phyloP scores from a whole-genome alignment of 1,284 basidiomycete genomes.

The Kwoniella shivajii region DNA sequence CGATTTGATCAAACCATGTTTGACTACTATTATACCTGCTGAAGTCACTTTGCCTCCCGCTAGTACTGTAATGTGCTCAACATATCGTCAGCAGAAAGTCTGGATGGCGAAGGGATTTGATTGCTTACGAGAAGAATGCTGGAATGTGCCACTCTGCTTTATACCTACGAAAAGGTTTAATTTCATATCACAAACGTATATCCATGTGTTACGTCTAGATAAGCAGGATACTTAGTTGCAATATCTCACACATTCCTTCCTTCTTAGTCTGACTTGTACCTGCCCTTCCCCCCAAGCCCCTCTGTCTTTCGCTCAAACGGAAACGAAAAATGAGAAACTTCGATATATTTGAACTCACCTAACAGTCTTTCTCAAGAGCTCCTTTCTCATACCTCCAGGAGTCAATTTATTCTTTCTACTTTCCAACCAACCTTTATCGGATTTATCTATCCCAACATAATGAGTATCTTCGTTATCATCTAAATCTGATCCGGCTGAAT shows the following conservation, averaged over 20 bases:
- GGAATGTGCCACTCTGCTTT: slow-evolving; percentile 68
- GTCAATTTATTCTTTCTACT: slow-evolving; percentile 60
- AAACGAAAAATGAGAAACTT: background rate
- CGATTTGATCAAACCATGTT: slow-evolving; percentile 65
- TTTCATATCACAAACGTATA: slow-evolving; percentile 62
- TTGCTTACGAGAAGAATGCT: slow-evolving; percentile 64
- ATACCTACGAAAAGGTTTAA: slow-evolving; percentile 71
- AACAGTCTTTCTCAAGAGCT: slow-evolving; percentile 64
- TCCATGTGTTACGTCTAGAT: slow-evolving; percentile 66
- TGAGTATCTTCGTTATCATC: slow-evolving; percentile 59
- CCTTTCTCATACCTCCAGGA: slow-evolving; percentile 61
- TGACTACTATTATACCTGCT: slow-evolving; percentile 68
- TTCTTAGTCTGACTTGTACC: slow-evolving; percentile 60
- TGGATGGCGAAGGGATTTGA: background rate
- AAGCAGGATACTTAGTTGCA: slow-evolving; percentile 59
- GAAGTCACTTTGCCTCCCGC: slow-evolving; percentile 59
- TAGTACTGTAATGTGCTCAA: slow-evolving; percentile 37
- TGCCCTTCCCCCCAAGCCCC: slow-evolving; percentile 55
- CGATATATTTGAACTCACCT: slow-evolving; percentile 13
- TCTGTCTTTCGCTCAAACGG: slow-evolving; percentile 38
- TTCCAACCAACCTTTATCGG: slow-evolving; percentile 55
- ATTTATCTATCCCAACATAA: slow-evolving; percentile 57
- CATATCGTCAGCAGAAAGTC: slow-evolving; percentile 53
- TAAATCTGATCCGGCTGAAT: slow-evolving; percentile 34
- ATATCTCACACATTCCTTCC: slow-evolving; percentile 62